These are phyloP conservation scores for Chalciporus sphaerocephalus DNA, from an alignment of 768 basidiomycete genomes.

Conservation along the genomic window DNA sequence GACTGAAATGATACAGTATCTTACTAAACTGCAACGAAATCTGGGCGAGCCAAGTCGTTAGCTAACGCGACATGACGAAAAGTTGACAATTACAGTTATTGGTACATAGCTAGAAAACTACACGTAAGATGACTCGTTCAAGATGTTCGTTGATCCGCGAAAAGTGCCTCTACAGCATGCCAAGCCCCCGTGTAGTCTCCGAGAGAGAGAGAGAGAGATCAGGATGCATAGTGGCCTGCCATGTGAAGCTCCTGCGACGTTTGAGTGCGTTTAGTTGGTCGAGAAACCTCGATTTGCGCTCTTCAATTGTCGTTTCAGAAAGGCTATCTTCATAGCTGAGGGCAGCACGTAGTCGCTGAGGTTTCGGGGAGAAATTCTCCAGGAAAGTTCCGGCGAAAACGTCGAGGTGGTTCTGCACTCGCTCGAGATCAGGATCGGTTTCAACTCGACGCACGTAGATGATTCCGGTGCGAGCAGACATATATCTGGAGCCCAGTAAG, in stretches of 20 bases:
- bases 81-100: no score
- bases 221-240: constrained; percentile 2
- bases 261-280: not conserved
- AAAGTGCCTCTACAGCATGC: constrained; percentile 8
- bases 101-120: no score
- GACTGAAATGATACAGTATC: no score
- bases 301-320: accelerated
- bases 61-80: no score
- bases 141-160: no score
- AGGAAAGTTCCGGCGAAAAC: constrained; percentile 9
- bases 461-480: constrained; percentile 6
- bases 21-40: no score
- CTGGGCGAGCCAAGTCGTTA: no score
- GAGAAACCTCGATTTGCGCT: not conserved
- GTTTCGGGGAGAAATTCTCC: not conserved
- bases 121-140: no score
- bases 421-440: accelerated
- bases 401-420: constrained; percentile 6
- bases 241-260: not conserved
- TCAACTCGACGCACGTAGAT: constrained; percentile 18
- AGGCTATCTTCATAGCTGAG: not conserved
- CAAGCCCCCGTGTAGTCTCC: constrained; percentile 3
- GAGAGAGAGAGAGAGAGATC: not conserved
- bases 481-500: not conserved
- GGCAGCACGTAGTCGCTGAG: constrained; percentile 6